Percentiles rank a stretch among this genome's conserved stretches.
Conservation (phyloP, 495 filamentous ascomycete species). For the Pseudoneurospora amorphoporcata region DNA sequence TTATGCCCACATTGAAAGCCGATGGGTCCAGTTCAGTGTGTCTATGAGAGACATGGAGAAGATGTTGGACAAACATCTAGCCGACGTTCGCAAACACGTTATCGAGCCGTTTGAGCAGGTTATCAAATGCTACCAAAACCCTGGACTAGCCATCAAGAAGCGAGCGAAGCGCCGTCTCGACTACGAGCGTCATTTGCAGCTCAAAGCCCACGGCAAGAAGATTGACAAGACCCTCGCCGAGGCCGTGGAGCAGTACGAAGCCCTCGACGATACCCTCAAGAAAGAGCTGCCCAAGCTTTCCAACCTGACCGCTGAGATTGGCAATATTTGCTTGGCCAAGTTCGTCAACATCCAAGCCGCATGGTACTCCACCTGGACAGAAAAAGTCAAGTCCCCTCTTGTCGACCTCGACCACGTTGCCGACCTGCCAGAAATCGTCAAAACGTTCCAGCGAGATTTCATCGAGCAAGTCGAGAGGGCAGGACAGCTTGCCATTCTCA, state of each 20-base stretch:
- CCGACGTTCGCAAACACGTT: conserved; percentile 64
- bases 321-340: conserved; percentile 66
- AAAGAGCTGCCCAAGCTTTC: conserved; percentile 86
- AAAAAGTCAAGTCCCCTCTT: conserved; percentile 66
- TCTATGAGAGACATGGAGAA: conserved; percentile 72
- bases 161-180: conserved; percentile 81
- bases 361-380: conserved; percentile 72
- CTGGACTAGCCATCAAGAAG: conserved; percentile 80
- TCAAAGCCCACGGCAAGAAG: conserved; percentile 63
- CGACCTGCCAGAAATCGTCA: conserved; percentile 54
- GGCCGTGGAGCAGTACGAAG: conserved; percentile 74
- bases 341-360: conserved; percentile 70
- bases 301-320: conserved; percentile 61
- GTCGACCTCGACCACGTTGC: conserved; percentile 52
- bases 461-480: conserved; percentile 45
- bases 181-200: conserved; percentile 54
- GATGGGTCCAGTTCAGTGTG: conserved; percentile 79
- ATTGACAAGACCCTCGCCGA: conserved; percentile 72
- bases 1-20: conserved; percentile 75
- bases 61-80: conserved; percentile 75
- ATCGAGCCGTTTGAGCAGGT: conserved; percentile 80
- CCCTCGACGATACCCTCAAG: conserved; percentile 84
- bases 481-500: conserved; percentile 38
- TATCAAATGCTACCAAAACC: conserved; percentile 69
- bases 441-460: conserved; percentile 65